Conservation (phyloP, 176 grass and related monocot genomes). For the Canna indica region DNA sequence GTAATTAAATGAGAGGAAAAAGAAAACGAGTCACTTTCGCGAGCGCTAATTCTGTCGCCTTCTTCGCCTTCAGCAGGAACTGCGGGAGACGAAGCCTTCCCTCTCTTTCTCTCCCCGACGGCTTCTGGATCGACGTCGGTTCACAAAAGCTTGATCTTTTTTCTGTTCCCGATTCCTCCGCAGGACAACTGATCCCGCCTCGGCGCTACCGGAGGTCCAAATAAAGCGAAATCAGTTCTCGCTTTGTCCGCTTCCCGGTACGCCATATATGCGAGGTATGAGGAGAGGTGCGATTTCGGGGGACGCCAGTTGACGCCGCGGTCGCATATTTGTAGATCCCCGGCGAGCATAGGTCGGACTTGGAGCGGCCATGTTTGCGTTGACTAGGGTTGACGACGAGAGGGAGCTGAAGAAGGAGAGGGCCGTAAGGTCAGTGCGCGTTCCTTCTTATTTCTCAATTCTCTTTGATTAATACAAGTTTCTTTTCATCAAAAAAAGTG, state of each 20-base stretch:
- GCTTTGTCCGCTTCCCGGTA: background rate
- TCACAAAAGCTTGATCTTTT: background rate
- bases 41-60: background rate
- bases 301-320: background rate
- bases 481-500: too few relatives aligned
- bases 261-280: background rate
- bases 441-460: background rate
- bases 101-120: background rate
- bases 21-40: background rate
- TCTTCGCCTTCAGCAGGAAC: background rate
- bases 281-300: background rate
- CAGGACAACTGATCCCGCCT: background rate
- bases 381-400: constrained; percentile 10
- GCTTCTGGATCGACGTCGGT: background rate
- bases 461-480: too few relatives aligned
- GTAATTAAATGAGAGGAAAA: too few relatives aligned
- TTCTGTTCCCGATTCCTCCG: background rate
- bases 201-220: background rate
- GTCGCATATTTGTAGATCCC: background rate
- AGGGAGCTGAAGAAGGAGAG: constrained; percentile 1
- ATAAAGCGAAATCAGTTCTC: background rate
- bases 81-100: background rate
- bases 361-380: constrained; percentile 1
- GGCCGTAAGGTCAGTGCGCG: background rate
- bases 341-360: background rate